A percentile compares a stretch with the other conserved stretches of the same genome.
These are phyloP conservation scores for Scenedesmus sp. DNA, from an alignment of 163 green algal species.

Conservation along the genomic window DNA sequence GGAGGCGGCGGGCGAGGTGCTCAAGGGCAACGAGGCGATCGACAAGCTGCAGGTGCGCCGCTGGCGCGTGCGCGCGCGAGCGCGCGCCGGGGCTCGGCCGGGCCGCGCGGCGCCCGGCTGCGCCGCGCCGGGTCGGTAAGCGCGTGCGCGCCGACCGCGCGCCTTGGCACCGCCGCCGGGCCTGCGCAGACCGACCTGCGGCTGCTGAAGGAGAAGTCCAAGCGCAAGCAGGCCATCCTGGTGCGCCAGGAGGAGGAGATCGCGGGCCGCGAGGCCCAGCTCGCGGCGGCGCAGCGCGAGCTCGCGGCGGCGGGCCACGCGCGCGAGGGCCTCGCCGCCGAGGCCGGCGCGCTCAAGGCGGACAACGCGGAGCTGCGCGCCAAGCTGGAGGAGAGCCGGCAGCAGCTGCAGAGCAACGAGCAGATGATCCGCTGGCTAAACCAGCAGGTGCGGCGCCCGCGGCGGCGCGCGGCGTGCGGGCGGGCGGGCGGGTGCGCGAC, in stretches of 20 bases:
- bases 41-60: slow-evolving; percentile 76
- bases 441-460: slow-evolving; percentile 69
- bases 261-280: slow-evolving; percentile 45
- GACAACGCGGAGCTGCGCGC: slow-evolving; percentile 58
- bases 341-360: slow-evolving; percentile 26
- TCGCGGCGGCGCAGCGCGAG: slow-evolving; percentile 46
- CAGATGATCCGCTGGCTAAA: slow-evolving; percentile 96
- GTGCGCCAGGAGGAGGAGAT: slow-evolving; percentile 78
- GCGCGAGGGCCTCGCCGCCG: slow-evolving; percentile 1
- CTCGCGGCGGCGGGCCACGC: neutral
- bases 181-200: slow-evolving; percentile 63
- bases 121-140: too few relatives aligned
- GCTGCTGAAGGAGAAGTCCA: slow-evolving; percentile 74
- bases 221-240: slow-evolving; percentile 82
- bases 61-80: too few relatives aligned
- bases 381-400: slow-evolving; percentile 81
- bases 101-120: too few relatives aligned
- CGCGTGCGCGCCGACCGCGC: too few relatives aligned
- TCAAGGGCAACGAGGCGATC: slow-evolving; percentile 83
- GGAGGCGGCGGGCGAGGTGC: slow-evolving; percentile 71
- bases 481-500: too few relatives aligned
- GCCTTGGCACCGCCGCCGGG: neutral
- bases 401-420: slow-evolving; percentile 84
- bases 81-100: too few relatives aligned
- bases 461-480: too few relatives aligned